phyloP scores from a whole-genome alignment of 2,329 filamentous ascomycete genomes.

The Diaporthe caulivora region DNA sequence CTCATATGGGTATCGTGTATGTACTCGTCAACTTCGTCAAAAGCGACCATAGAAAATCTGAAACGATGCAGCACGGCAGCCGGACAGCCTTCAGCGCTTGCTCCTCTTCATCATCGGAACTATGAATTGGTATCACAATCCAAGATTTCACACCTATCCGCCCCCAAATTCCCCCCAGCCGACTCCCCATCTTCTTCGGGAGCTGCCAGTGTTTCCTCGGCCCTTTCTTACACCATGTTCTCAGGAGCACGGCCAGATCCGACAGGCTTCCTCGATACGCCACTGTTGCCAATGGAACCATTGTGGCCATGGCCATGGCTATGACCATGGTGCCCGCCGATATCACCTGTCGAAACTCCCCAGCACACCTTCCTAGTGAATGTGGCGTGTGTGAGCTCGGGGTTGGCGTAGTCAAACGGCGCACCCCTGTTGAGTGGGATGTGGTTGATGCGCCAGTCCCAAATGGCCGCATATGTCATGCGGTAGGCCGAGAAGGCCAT shows the following conservation, averaged over 20 bases:
- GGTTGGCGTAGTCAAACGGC: constrained; percentile 48
- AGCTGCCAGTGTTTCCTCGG: not conserved
- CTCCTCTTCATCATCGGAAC: not conserved
- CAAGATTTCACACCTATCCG: too few relatives aligned
- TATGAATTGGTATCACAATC: not conserved
- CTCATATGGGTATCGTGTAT: constrained; percentile 32
- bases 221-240: constrained; percentile 27
- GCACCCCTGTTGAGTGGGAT: constrained; percentile 66
- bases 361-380: constrained; percentile 47
- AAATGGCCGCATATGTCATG: constrained; percentile 75
- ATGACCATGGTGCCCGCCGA: not conserved
- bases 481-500: constrained; percentile 75
- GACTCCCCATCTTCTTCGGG: too few relatives aligned
- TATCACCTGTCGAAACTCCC: constrained; percentile 35
- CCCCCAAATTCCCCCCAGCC: too few relatives aligned
- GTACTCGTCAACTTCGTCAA: not conserved
- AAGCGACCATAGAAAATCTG: not conserved
- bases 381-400: constrained; percentile 42
- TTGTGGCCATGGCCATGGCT: not conserved
- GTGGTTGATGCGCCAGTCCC: constrained; percentile 78
- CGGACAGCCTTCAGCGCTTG: not conserved
- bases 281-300: constrained; percentile 13
- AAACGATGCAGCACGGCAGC: not conserved
- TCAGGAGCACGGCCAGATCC: constrained; percentile 13
- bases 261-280: constrained; percentile 36